Evolutionary conservation across 179 eudicot species (phyloP).

Genomic region (Spergularia azorica): DNA sequence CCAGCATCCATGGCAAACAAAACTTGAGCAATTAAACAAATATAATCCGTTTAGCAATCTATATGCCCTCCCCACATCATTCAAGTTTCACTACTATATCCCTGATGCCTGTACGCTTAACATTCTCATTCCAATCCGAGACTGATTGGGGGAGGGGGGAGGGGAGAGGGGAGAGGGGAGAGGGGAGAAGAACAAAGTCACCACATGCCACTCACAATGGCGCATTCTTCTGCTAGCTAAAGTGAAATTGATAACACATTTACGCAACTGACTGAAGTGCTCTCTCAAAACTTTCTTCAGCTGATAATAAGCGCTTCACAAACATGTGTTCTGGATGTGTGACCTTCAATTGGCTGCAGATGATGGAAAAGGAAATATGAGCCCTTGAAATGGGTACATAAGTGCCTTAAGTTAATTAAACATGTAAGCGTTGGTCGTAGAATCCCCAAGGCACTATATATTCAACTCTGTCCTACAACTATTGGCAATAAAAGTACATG

Average conservation of each 20-base stretch:
- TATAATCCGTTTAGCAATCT: background rate
- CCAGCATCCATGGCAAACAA: background rate
- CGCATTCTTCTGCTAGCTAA: background rate
- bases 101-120: background rate
- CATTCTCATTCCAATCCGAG: background rate
- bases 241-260: conserved; percentile 5
- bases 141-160: background rate
- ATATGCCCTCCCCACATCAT: background rate
- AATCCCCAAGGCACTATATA: too few species aligned
- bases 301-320: conserved; percentile 61
- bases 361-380: background rate
- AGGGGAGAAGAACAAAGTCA: too few species aligned
- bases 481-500: too few species aligned
- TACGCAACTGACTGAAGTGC: conserved; percentile 73
- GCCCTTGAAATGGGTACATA: background rate
- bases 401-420: background rate
- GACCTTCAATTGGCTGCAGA: conserved; percentile 78
- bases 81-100: background rate
- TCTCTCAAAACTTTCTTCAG: conserved; percentile 88
- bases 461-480: too few species aligned
- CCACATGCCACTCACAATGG: background rate
- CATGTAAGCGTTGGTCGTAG: background rate
- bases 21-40: background rate
- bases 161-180: too few species aligned
- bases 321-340: conserved; percentile 81